phyloP scores from a whole-genome alignment of 1,284 basidiomycete genomes.

The Coniferiporia sulphurascens region DNA sequence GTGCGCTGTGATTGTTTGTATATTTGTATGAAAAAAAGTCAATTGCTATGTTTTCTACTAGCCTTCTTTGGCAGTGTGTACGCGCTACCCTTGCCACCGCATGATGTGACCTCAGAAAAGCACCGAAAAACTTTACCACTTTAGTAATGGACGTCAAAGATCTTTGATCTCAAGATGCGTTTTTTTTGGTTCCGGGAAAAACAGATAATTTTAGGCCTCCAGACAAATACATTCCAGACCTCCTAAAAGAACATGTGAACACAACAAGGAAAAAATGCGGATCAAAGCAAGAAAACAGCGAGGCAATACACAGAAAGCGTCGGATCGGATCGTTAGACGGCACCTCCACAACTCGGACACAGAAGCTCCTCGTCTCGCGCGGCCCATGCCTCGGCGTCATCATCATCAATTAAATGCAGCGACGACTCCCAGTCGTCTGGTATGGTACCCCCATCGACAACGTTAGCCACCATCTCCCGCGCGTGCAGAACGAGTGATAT shows the following conservation, averaged over 20 bases:
- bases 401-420: neutral
- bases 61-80: neutral
- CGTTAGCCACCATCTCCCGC: neutral
- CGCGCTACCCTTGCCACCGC: neutral
- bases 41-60: neutral
- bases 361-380: slow-evolving; percentile 8
- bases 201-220: neutral
- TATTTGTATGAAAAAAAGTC: neutral
- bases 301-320: neutral
- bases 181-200: neutral
- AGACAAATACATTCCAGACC: neutral
- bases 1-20: neutral
- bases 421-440: neutral
- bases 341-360: slow-evolving; percentile 10
- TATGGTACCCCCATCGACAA: neutral
- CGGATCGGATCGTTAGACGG: neutral
- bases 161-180: neutral
- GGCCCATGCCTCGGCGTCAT: neutral
- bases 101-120: neutral
- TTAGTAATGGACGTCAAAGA: neutral
- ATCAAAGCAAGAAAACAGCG: neutral
- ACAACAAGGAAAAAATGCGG: neutral
- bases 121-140: too few relatives aligned
- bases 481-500: slow-evolving; percentile 7
- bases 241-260: neutral